Conservation (phyloP, 75 land plant genomes). For the Isoetes taiwanensis region DNA sequence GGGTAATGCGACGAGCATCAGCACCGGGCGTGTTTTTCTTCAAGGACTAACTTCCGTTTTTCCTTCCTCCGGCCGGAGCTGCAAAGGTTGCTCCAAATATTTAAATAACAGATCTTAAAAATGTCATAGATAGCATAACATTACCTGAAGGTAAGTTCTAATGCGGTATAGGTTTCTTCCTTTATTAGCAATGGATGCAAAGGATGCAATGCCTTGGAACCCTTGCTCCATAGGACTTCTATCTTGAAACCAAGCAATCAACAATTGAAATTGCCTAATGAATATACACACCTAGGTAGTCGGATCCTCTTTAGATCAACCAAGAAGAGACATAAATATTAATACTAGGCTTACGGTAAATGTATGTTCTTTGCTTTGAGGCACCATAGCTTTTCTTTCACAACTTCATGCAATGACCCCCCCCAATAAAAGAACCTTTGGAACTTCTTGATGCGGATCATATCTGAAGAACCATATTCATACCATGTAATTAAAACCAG, state of each 20-base stretch:
- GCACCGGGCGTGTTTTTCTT: slow-evolving; percentile 11
- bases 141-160: slow-evolving; percentile 60
- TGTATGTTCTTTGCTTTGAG: slow-evolving; percentile 80
- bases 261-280: no score
- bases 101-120: not conserved
- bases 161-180: slow-evolving; percentile 73
- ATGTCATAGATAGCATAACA: not conserved
- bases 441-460: slow-evolving; percentile 43
- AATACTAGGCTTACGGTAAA: slow-evolving; percentile 81
- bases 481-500: no score
- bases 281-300: no score
- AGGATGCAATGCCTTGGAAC: slow-evolving; percentile 49
- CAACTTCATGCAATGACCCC: slow-evolving; percentile 51
- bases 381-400: slow-evolving; percentile 86
- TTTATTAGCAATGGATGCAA: slow-evolving; percentile 67
- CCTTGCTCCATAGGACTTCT: slow-evolving; percentile 83
- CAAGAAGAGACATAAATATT: no score
- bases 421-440: slow-evolving; percentile 52
- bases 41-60: slow-evolving; percentile 7
- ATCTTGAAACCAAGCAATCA: no score
- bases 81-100: not conserved
- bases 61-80: slow-evolving; percentile 13
- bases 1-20: slow-evolving; percentile 13
- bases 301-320: no score
- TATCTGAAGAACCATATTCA: no score